A percentile compares a stretch with the other conserved stretches of the same genome.
phyloP scores from a whole-genome alignment of 2,329 filamentous ascomycete species.

The Exophiala bonariae region DNA sequence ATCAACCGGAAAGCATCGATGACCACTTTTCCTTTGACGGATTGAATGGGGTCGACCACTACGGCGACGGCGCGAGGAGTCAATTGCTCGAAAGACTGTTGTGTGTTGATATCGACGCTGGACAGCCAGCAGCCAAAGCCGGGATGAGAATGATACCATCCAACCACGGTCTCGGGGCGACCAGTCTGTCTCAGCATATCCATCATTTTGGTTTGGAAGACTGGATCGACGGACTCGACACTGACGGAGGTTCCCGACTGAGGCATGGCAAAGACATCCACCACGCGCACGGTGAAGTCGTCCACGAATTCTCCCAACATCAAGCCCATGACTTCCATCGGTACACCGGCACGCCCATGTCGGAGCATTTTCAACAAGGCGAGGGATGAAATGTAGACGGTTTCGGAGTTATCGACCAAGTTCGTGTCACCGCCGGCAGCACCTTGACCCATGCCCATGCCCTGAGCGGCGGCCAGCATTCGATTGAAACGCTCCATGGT shows the following conservation, averaged over 20 bases:
- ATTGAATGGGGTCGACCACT: slow-evolving; percentile 97
- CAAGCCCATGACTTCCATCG: slow-evolving; percentile 99
- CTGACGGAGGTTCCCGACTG: slow-evolving; percentile 97
- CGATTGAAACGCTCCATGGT: slow-evolving; percentile 89
- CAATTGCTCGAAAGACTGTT: slow-evolving; percentile 99
- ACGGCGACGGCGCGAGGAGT: slow-evolving; percentile 96
- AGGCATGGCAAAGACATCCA: slow-evolving; percentile 99
- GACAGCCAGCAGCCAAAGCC: slow-evolving; percentile 99
- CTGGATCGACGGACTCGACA: slow-evolving; percentile 96
- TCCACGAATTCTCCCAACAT: slow-evolving; percentile 99
- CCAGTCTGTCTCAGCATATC: slow-evolving; percentile 98
- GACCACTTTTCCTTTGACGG: slow-evolving; percentile 98
- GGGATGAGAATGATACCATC: slow-evolving; percentile 99
- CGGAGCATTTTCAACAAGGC: slow-evolving; percentile 98
- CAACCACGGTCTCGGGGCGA: slow-evolving; percentile 92
- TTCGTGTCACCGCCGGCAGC: slow-evolving; percentile 69
- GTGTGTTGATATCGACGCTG: slow-evolving; percentile 98
- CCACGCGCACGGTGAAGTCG: slow-evolving; percentile 96
- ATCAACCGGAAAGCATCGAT: slow-evolving; percentile 99
- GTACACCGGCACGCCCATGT: slow-evolving; percentile 94
- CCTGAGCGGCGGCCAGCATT: slow-evolving; percentile 74
- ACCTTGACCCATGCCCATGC: slow-evolving; percentile 59
- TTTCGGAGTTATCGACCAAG: slow-evolving; percentile 98
- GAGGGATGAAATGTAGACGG: slow-evolving; percentile 97
- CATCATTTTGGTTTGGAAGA: slow-evolving; percentile 99